phyloP scores from a whole-genome alignment of 225 moss, liverwort and hornwort genomes.

The Bryoerythrophyllum caledonicum region DNA sequence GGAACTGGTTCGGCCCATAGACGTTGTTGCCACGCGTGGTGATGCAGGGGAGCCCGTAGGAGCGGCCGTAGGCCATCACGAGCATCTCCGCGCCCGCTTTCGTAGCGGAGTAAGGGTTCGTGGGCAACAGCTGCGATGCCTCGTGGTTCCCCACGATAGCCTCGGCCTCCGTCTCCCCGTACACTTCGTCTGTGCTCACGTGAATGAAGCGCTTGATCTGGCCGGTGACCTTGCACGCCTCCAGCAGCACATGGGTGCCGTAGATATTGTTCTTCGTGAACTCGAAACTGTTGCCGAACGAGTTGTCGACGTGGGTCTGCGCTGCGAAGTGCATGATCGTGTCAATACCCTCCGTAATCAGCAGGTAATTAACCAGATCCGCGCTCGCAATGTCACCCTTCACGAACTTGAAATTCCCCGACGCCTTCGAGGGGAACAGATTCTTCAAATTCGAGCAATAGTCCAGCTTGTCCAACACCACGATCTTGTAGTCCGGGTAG shows the following conservation, averaged over 20 bases:
- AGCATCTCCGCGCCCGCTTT: slow-evolving; percentile 55
- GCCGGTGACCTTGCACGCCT: slow-evolving; percentile 41
- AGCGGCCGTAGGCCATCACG: slow-evolving; percentile 44
- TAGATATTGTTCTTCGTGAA: slow-evolving; percentile 52
- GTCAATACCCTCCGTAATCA: slow-evolving; percentile 44
- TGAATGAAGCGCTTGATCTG: slow-evolving; percentile 52
- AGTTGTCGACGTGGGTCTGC: slow-evolving; percentile 50
- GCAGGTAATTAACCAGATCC: slow-evolving; percentile 46
- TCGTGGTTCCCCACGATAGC: slow-evolving; percentile 49
- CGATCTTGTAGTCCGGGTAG: slow-evolving; percentile 51
- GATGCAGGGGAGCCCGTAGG: slow-evolving; percentile 41
- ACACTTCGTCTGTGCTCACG: slow-evolving; percentile 48
- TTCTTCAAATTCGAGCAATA: slow-evolving; percentile 53
- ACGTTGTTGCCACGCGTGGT: slow-evolving; percentile 52
- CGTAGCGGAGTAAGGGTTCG: slow-evolving; percentile 46
- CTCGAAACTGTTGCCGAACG: slow-evolving; percentile 51
- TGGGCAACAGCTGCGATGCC: slow-evolving; percentile 40
- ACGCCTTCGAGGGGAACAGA: slow-evolving; percentile 25
- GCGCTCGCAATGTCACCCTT: slow-evolving; percentile 45
- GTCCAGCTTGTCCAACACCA: slow-evolving; percentile 51
- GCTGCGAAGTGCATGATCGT: slow-evolving; percentile 56
- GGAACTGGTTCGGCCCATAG: slow-evolving; percentile 44
- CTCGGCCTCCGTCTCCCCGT: slow-evolving; percentile 44
- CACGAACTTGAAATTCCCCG: slow-evolving; percentile 45
- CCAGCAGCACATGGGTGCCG: slow-evolving; percentile 44